A percentile compares a stretch with the other conserved stretches of the same genome.
phyloP scores from a whole-genome alignment of 805 yeast species.

The Debaryomyces maramus region DNA sequence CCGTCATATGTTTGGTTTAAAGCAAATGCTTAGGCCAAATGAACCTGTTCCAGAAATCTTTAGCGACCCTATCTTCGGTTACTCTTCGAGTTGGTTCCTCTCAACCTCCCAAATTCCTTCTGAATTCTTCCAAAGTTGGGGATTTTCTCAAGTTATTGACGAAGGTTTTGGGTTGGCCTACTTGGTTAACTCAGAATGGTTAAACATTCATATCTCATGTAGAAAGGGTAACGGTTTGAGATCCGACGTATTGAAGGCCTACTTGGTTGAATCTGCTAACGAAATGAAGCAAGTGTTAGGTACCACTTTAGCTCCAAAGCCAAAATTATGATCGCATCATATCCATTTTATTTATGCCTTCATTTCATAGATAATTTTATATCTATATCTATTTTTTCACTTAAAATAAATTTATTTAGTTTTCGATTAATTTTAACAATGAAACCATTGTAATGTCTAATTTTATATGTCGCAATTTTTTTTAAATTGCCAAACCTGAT shows the following conservation, averaged over 20 bases:
- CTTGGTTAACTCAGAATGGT: slow-evolving; percentile 82
- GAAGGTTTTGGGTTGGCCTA: slow-evolving; percentile 94
- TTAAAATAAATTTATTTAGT: too few species aligned
- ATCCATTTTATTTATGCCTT: background rate
- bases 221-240: slow-evolving; percentile 62
- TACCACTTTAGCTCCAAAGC: slow-evolving; percentile 35
- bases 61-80: slow-evolving; percentile 71
- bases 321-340: slow-evolving; percentile 32
- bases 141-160: slow-evolving; percentile 93
- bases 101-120: slow-evolving; percentile 90
- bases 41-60: slow-evolving; percentile 68
- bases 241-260: slow-evolving; percentile 60
- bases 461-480: too few species aligned
- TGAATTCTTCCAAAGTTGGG: slow-evolving; percentile 81
- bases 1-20: slow-evolving; percentile 89
- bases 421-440: too few species aligned
- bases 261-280: slow-evolving; percentile 73
- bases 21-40: slow-evolving; percentile 61
- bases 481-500: too few species aligned
- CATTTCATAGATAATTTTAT: background rate
- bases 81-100: slow-evolving; percentile 81
- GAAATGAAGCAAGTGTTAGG: slow-evolving; percentile 71
- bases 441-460: too few species aligned
- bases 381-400: background rate
- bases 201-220: slow-evolving; percentile 81